These are phyloP conservation scores for Metschnikowia lunata DNA, from an alignment of 805 yeast species.

Conservation along the genomic window DNA sequence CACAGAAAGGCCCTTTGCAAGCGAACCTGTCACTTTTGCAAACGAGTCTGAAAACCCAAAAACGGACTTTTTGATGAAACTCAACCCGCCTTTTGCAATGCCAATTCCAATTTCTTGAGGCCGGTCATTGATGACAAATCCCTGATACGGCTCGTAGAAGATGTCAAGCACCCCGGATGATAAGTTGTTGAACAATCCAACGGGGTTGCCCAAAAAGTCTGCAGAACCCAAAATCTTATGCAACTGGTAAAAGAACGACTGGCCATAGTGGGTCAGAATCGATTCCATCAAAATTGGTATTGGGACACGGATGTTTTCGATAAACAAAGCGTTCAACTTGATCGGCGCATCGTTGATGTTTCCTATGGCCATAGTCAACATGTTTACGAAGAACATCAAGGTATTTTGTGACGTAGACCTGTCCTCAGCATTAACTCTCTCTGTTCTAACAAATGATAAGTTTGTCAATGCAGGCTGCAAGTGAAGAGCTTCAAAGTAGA, in stretches of 20 bases:
- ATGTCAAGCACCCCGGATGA: slow-evolving; percentile 95
- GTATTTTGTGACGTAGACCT: slow-evolving; percentile 60
- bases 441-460: slow-evolving; percentile 87
- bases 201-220: slow-evolving; percentile 94
- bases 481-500: slow-evolving; percentile 89
- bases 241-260: slow-evolving; percentile 84
- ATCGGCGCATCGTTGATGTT: slow-evolving; percentile 97
- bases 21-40: slow-evolving; percentile 86
- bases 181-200: slow-evolving; percentile 87
- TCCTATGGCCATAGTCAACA: slow-evolving; percentile 94
- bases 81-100: slow-evolving; percentile 90
- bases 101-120: slow-evolving; percentile 96
- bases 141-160: slow-evolving; percentile 96
- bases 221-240: slow-evolving; percentile 95
- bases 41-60: slow-evolving; percentile 93
- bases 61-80: slow-evolving; percentile 90
- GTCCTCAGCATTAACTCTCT: slow-evolving; percentile 64
- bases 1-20: slow-evolving; percentile 89
- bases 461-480: slow-evolving; percentile 88
- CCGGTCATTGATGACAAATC: slow-evolving; percentile 87
- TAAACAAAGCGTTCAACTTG: slow-evolving; percentile 74
- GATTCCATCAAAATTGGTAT: slow-evolving; percentile 65
- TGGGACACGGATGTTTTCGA: slow-evolving; percentile 89
- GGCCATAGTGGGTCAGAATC: slow-evolving; percentile 81
- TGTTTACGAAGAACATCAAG: slow-evolving; percentile 71